A percentile compares a stretch with the other conserved stretches of the same genome.
Conservation (phyloP, 306 rosid genomes). For the Quercus cerris region DNA sequence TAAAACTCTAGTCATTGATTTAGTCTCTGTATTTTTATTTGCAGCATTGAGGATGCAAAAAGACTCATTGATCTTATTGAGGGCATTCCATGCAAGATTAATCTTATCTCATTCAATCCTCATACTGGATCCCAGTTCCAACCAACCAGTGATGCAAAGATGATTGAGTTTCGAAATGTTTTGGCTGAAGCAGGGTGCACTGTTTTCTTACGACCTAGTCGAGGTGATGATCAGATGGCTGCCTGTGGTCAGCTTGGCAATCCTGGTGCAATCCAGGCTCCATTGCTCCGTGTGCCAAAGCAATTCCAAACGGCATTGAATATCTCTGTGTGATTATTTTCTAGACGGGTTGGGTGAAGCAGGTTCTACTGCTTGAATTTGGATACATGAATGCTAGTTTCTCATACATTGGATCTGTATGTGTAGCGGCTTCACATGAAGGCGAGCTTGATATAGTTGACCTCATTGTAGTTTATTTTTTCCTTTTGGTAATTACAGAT, state of each 20-base stretch:
- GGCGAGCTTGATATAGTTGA: background rate
- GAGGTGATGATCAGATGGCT: conserved; percentile 98
- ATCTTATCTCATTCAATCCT: conserved; percentile 82
- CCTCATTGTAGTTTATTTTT: background rate
- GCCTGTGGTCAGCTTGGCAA: conserved; percentile 96
- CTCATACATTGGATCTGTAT: background rate
- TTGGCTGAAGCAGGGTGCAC: conserved; percentile 62
- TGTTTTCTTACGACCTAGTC: conserved; percentile 68
- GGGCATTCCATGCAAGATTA: conserved; percentile 95
- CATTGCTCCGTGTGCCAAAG: conserved; percentile 71
- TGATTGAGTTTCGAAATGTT: conserved; percentile 69
- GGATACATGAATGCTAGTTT: background rate
- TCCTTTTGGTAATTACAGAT: background rate
- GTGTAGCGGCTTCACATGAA: background rate
- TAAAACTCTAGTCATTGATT: background rate
- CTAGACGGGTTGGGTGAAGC: background rate
- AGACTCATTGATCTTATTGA: conserved; percentile 68
- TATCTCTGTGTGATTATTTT: conserved; percentile 30
- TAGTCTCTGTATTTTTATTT: background rate
- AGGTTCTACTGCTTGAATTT: background rate
- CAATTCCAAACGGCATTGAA: conserved; percentile 59
- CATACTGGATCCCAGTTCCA: conserved; percentile 78
- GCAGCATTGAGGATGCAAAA: conserved; percentile 70
- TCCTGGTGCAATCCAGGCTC: conserved; percentile 72
- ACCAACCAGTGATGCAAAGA: conserved; percentile 74